Base-by-base conservation (phyloP, 2,329 filamentous ascomycete species). In the Pestalotiopsis sp. region DNA sequence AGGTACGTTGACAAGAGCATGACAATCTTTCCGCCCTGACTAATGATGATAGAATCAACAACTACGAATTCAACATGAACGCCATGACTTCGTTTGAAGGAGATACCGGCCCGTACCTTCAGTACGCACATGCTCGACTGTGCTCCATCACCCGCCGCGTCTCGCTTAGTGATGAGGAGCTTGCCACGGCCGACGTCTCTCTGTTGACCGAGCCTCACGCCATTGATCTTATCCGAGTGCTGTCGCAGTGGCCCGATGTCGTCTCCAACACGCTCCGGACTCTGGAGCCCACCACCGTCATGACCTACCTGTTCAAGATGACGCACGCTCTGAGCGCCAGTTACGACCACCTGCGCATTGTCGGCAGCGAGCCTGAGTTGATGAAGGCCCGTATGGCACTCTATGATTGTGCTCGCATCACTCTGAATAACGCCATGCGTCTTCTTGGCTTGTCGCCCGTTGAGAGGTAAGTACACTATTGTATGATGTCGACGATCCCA, bases 231-330 rank as follows among this genome's bases (percentile, higher is more conserved):
- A 83, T 94, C 72, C 89, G 94, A 39, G 86, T 92, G 60, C 86
- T 97, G n/a, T 87, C 91, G 9, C 92, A 94, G 77, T 97, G 93
- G 87, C 94, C 94, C 2, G 94, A 97, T 75, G 92, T 94, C 4
- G 90, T 97, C 69, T 85, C 91, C 76, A 95, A 95, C 80, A 95
- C 94, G 0, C 84, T 96, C 74, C 93, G 93, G 85, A 97, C 93
- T 0, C 87, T 94, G 25, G 94, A 97, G 79, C 91, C 91, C 0
- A 87, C 89, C 1, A 92, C 89, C 0, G 84, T 92, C 56, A 80
- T 92, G 49, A 88, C 87, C 4, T 80, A 80, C 70, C 74, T 81
- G 31, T 78, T 79, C 86, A 93, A 93, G 86, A 92, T 97, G 90
- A 93, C 92, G 3, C 93, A 97, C 80, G 85, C 89, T 31, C 81